Conservation (phyloP, 257 asterid species). For the Solanum dulcamara region DNA sequence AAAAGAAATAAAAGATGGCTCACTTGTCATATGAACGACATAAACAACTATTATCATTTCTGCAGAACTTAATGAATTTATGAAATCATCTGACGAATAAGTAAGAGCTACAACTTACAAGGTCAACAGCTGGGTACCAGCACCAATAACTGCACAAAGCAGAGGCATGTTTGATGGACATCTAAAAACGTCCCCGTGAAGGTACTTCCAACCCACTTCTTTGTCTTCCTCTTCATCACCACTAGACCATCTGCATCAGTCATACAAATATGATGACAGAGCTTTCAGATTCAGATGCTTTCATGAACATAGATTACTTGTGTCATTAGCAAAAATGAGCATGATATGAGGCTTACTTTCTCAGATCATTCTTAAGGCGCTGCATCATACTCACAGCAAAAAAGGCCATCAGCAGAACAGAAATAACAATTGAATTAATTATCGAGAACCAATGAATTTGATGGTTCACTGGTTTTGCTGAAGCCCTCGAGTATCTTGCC, state of each 20-base stretch:
- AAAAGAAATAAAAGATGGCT: not conserved
- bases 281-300: not conserved
- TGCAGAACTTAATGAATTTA: not conserved
- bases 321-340: slow-evolving; percentile 6
- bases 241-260: slow-evolving; percentile 39
- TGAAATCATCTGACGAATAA: not conserved
- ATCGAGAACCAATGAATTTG: slow-evolving; percentile 73
- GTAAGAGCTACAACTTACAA: slow-evolving; percentile 31
- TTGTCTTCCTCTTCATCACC: slow-evolving; percentile 81
- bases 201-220: slow-evolving; percentile 74
- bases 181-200: slow-evolving; percentile 59
- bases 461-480: slow-evolving; percentile 29
- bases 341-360: slow-evolving; percentile 42
- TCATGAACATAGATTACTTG: not conserved
- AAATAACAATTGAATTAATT: slow-evolving; percentile 39
- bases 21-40: not conserved
- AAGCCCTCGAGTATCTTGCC: slow-evolving; percentile 55
- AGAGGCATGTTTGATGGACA: slow-evolving; percentile 53
- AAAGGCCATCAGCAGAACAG: slow-evolving; percentile 57
- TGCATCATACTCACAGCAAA: slow-evolving; percentile 38
- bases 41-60: not conserved
- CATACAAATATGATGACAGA: not conserved
- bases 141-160: slow-evolving; percentile 65
- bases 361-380: slow-evolving; percentile 66
- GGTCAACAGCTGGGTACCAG: slow-evolving; percentile 62